phyloP scores from a whole-genome alignment of 805 yeast species.

The Starmerella floris region DNA sequence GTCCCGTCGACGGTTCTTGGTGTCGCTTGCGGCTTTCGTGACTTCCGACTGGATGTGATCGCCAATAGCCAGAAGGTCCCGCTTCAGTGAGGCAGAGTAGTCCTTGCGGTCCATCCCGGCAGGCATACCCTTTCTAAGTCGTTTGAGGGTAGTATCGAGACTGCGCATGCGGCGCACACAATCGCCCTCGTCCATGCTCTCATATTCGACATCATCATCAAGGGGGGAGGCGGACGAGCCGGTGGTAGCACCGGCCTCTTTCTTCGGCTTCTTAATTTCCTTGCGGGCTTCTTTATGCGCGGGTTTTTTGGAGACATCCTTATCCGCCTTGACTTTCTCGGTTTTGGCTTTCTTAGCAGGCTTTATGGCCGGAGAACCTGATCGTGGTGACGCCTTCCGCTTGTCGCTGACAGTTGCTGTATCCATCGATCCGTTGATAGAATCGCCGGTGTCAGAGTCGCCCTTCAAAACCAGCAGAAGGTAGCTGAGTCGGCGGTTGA shows the following conservation, averaged over 20 bases:
- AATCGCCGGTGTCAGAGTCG: constrained; percentile 27
- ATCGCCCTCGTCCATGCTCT: constrained; percentile 61
- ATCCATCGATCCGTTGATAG: neutral
- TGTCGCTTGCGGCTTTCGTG: constrained; percentile 22
- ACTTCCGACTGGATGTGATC: constrained; percentile 44
- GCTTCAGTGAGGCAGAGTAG: constrained; percentile 59
- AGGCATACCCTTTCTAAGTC: constrained; percentile 51
- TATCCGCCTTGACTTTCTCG: constrained; percentile 16
- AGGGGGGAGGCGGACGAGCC: neutral
- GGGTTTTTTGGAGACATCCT: constrained; percentile 4
- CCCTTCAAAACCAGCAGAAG: constrained; percentile 58
- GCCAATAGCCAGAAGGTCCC: constrained; percentile 60
- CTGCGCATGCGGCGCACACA: constrained; percentile 53
- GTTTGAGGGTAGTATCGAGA: constrained; percentile 51
- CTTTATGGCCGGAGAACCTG: constrained; percentile 12
- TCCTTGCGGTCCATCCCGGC: constrained; percentile 61
- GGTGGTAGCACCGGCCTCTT: constrained; percentile 2
- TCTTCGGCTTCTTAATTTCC: constrained; percentile 11
- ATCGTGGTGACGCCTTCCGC: constrained; percentile 6
- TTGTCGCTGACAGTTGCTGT: neutral
- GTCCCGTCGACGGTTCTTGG: constrained; percentile 34
- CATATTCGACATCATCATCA: constrained; percentile 41
- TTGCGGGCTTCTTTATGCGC: constrained; percentile 5
- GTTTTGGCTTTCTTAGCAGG: constrained; percentile 14
- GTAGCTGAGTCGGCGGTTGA: constrained; percentile 84